Evolutionary conservation across 192 early-diverging fungal species (phyloP).

Genomic region (Oehlia diaphana): DNA sequence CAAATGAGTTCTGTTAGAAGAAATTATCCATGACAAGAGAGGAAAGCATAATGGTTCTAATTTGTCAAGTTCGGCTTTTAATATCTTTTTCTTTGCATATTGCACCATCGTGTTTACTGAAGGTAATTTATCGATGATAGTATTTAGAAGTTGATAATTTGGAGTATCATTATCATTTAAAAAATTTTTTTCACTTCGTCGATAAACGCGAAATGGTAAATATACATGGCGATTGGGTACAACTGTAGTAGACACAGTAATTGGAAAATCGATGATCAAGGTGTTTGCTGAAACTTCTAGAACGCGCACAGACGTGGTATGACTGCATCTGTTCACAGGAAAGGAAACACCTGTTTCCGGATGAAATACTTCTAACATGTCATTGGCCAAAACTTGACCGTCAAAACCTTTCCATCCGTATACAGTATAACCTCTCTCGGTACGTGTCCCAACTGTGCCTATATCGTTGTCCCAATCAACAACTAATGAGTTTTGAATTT

Average conservation of each 20-base stretch:
- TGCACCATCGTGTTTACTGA: constrained; percentile 26
- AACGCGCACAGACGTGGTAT: constrained; percentile 17
- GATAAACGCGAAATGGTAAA: constrained; percentile 25
- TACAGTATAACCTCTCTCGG: constrained; percentile 18
- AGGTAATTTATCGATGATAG: constrained; percentile 10
- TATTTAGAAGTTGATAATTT: constrained; percentile 28
- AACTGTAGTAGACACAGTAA: background rate
- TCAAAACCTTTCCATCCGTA: constrained; percentile 29
- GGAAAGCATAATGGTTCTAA: constrained; percentile 46
- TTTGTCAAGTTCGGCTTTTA: constrained; percentile 37
- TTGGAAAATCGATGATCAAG: constrained; percentile 26
- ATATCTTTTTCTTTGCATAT: constrained; percentile 25
- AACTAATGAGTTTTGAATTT: constrained; percentile 18
- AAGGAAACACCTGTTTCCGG: constrained; percentile 22
- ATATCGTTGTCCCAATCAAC: constrained; percentile 16
- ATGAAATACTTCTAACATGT: constrained; percentile 24
- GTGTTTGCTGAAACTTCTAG: constrained; percentile 21
- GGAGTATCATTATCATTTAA: background rate
- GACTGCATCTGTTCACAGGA: constrained; percentile 21
- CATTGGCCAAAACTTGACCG: constrained; percentile 14
- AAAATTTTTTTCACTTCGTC: constrained; percentile 28
- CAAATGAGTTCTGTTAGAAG: constrained; percentile 43
- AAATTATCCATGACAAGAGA: constrained; percentile 50
- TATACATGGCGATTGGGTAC: constrained; percentile 22
- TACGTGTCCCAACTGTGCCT: constrained; percentile 9